Percentiles rank a stretch among this genome's conserved stretches.
phyloP scores from a whole-genome alignment of 1,284 basidiomycete species.

The Stygiomarasmius scandens region DNA sequence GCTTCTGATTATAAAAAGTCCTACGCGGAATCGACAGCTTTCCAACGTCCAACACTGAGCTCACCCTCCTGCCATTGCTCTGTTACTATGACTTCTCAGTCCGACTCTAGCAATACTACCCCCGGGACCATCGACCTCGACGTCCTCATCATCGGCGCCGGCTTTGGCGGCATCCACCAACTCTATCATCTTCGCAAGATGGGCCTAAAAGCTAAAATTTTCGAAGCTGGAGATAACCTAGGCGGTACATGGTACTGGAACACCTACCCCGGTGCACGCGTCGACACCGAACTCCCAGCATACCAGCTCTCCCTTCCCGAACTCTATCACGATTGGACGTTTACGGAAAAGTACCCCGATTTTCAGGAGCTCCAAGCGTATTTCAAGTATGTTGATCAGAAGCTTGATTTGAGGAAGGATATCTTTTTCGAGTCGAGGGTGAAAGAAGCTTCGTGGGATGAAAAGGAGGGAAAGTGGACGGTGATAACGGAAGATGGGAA shows the following conservation, averaged over 20 bases:
- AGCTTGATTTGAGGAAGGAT: conserved; percentile 27
- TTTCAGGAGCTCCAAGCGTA: conserved; percentile 25
- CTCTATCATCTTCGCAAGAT: conserved; percentile 10
- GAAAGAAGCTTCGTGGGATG: conserved; percentile 23
- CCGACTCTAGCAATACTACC: too few species aligned
- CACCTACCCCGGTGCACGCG: conserved; percentile 9
- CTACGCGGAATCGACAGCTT: too few species aligned
- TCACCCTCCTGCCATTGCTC: too few species aligned
- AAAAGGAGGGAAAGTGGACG: conserved; percentile 22
- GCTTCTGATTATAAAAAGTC: too few species aligned
- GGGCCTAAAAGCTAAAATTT: conserved; percentile 5
- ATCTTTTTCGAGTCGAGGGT: conserved; percentile 28
- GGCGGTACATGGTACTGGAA: conserved; percentile 7
- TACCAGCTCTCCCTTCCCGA: conserved; percentile 25
- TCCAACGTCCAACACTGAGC: too few species aligned
- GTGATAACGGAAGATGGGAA: conserved; percentile 23
- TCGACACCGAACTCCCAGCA: conserved; percentile 12
- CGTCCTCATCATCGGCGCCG: conserved; percentile 12
- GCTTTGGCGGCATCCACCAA: conserved; percentile 14
- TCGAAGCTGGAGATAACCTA: not conserved
- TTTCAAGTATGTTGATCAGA: conserved; percentile 27
- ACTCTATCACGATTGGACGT: conserved; percentile 30
- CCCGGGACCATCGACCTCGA: conserved; percentile 1
- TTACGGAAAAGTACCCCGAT: conserved; percentile 26
- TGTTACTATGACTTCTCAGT: too few species aligned